Evolutionary conservation across 805 yeast genomes (phyloP).

Genomic region (Wickerhamomyces tratensis): DNA sequence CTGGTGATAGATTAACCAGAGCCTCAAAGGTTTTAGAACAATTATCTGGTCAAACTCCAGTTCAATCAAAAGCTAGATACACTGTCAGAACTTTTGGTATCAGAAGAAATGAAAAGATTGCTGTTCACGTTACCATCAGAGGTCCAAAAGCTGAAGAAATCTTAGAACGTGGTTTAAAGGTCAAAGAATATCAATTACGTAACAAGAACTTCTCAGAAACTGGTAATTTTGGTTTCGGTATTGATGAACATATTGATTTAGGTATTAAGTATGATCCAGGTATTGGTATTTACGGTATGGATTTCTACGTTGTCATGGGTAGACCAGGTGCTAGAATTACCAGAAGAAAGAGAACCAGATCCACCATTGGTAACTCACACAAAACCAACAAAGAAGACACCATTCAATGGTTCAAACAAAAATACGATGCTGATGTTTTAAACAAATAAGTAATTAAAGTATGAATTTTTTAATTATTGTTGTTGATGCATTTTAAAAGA

Average conservation of each 20-base stretch:
- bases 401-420: slow-evolving; percentile 98
- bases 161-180: slow-evolving; percentile 99
- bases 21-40: slow-evolving; percentile 99
- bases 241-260: slow-evolving; percentile 98
- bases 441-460: slow-evolving; percentile 43
- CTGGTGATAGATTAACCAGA: slow-evolving; percentile 99
- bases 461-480: no score
- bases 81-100: slow-evolving; percentile 99
- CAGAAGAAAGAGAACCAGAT: slow-evolving; percentile 94
- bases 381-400: slow-evolving; percentile 87
- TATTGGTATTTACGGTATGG: slow-evolving; percentile 99
- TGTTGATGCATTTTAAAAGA: no score
- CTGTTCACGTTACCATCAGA: slow-evolving; percentile 98
- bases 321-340: slow-evolving; percentile 99
- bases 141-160: slow-evolving; percentile 99
- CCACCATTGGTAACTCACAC: slow-evolving; percentile 88
- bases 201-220: slow-evolving; percentile 94
- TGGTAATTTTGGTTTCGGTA: slow-evolving; percentile 99
- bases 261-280: slow-evolving; percentile 99
- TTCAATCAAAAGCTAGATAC: slow-evolving; percentile 99
- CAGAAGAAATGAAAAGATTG: slow-evolving; percentile 99
- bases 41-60: slow-evolving; percentile 99
- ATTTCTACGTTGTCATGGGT: slow-evolving; percentile 98
- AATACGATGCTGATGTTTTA: slow-evolving; percentile 97
- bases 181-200: slow-evolving; percentile 97